These are phyloP conservation scores for Porcisia deanei DNA, from an alignment of 208 protist species.

Conservation along the genomic window DNA sequence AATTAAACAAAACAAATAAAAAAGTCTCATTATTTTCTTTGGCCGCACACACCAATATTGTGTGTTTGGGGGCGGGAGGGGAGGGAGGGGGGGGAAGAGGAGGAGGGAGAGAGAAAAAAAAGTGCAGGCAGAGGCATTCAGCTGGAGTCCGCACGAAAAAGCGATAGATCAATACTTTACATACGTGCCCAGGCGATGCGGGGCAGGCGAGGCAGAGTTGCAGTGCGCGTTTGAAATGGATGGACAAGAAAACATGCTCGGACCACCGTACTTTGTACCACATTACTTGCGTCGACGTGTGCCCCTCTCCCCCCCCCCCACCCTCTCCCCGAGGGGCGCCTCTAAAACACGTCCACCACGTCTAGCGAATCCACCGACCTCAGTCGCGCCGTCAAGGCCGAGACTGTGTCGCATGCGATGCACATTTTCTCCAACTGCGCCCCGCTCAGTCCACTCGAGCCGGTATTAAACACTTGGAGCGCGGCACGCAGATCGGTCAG, in stretches of 20 bases:
- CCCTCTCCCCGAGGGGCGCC: not conserved
- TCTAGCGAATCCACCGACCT: slow-evolving; percentile 19
- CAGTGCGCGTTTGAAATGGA: too few species aligned
- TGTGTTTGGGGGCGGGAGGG: too few species aligned
- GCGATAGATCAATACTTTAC: too few species aligned
- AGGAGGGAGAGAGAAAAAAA: too few species aligned
- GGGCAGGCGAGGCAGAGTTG: not conserved
- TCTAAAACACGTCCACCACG: slow-evolving; percentile 34
- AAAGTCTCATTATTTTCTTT: not conserved
- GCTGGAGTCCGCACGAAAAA: too few species aligned
- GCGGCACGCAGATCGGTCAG: slow-evolving; percentile 15
- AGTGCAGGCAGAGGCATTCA: too few species aligned
- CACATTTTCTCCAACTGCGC: slow-evolving; percentile 60
- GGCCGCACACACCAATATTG: not conserved
- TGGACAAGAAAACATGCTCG: not conserved
- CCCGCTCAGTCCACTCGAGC: slow-evolving; percentile 30
- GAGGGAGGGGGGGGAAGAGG: too few species aligned
- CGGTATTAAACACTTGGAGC: slow-evolving; percentile 8
- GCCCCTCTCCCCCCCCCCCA: too few species aligned
- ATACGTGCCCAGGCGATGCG: not conserved
- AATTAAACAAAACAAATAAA: not conserved
- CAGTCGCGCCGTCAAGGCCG: slow-evolving; percentile 34
- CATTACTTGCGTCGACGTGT: not conserved
- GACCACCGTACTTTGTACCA: not conserved
- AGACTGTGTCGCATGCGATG: slow-evolving; percentile 39